A percentile compares a stretch with the other conserved stretches of the same genome.
phyloP scores from a whole-genome alignment of 768 basidiomycete species.

The Leucosporidium scottii region DNA sequence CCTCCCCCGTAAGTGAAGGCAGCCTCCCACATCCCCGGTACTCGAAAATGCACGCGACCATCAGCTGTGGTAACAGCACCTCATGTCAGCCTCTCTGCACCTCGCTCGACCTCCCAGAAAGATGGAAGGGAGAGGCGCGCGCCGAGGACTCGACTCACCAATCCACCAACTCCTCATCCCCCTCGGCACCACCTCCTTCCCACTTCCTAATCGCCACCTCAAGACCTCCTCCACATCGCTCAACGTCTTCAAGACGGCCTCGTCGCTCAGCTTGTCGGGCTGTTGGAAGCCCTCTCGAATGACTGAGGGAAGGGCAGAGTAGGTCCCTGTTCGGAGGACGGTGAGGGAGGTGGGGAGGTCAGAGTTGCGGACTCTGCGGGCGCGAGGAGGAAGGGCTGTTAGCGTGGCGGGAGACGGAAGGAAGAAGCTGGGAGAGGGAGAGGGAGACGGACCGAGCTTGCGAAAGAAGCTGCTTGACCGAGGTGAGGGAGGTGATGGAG shows the following conservation, averaged over 20 bases:
- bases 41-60: conserved; percentile 71
- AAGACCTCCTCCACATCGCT: conserved; percentile 68
- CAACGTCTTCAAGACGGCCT: conserved; percentile 59
- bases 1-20: conserved; percentile 64
- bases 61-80: conserved; percentile 45
- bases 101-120: background rate
- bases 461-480: conserved; percentile 63
- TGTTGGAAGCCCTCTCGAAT: conserved; percentile 9
- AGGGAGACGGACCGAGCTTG: conserved; percentile 58
- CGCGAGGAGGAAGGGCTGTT: background rate
- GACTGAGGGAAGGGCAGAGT: conserved; percentile 67
- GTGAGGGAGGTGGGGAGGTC: conserved; percentile 86
- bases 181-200: conserved; percentile 70
- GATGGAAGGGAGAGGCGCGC: background rate
- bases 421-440: background rate
- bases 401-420: no score
- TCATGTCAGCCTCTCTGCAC: background rate
- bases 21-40: conserved; percentile 63
- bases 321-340: conserved; percentile 78
- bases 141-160: conserved; percentile 46
- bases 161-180: conserved; percentile 68
- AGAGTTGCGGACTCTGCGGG: conserved; percentile 73
- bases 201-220: conserved; percentile 62
- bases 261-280: conserved; percentile 43
- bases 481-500: conserved; percentile 56